Base-by-base conservation (phyloP, 768 basidiomycete genomes). In the Leccinellum albellum region DNA sequence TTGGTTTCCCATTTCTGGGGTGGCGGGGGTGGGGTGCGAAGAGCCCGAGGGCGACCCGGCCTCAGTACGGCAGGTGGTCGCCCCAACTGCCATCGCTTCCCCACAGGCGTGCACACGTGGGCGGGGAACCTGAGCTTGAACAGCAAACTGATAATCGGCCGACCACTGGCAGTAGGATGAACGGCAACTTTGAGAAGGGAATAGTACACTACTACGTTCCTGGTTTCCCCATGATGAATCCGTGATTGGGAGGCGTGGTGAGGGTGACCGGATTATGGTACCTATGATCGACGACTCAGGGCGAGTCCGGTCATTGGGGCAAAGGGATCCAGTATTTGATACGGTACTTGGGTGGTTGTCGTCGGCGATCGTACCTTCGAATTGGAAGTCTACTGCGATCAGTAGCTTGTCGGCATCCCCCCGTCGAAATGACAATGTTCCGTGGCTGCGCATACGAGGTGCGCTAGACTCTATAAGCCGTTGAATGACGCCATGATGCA, bases 1-100 rank as follows among this genome's bases (percentile, higher is more conserved):
- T 54, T 62, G 21, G 54, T 61, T 47, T 51, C 42, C 35, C 21
- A 44, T 51, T 50, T 47, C 21, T 37, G 4, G 46, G 32, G n/a
- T 17, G 45, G 33, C 10, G n/a, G 35, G 35, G 40, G 40, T 42
- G 40, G 40, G 20, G 40, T 42, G 40, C 20, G 40, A 42, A 42
- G n/a, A 17, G 40, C 6, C 40, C 40, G 40, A 42, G 40, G 20
- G 21, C 45, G 23, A 21, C 31, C 53, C 10, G 31, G 33, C 29
- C 29, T n/a, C n/a, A 21, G 40, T 42, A 42, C 40, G 40, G 40
- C 40, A 42, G 20, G 6, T 12, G 40, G 40, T n/a, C n/a, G n/a
- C 12, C 6, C 20, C 20, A 42, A 21, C 40, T 42, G 40, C 40
- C 17, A 13, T 42, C 40, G 40, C 40, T 42, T 42, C 40, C 20